Evolutionary conservation across 148 eudicot species (phyloP), one percentile per base, ranked within the genome.

Genomic region (Silene uniflora): DNA sequence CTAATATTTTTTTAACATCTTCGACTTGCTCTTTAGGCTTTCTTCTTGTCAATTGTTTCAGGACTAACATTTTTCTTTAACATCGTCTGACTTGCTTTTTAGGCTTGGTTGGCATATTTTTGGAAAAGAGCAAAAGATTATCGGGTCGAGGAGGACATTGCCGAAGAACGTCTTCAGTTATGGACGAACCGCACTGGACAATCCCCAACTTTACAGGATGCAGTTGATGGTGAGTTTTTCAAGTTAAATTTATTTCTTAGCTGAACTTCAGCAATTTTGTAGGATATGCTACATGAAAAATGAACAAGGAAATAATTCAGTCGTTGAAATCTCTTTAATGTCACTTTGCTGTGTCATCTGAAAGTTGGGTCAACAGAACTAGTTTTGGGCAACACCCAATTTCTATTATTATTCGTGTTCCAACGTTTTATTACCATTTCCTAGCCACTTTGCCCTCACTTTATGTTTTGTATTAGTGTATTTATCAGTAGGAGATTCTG

Each of bases 41-140:
- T 32, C 35, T 49, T 49, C 54, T 6, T 49, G 54, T 13, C 54
- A 10, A 49, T 10, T 49, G 54, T 49, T 49, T 49, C 54, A 47
- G 13, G 54, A 12, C 54, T 9, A 12, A 12, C 54, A 47, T 47
- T 47, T 32, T 32, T 32, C 35, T 32, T 32, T 39, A 49, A 49
- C 13, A 49, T 49, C 13, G 10, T 13, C 55, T 49, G 16, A 7
- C 55, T 44, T 29, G 13, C 74, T 73, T 3, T 71, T 10, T 79
- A 90, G 96, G 92, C 92, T 65, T 90, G 96, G 96, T 85, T 90
- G 72, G 85, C 83, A 58, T 90, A 90, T 72, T 90, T 90, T 74
- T 90, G 96, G 96, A 88, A 90, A 83, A 88, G 96, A 80, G 96
- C 96, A 46, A 88, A 81, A 81, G 90, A 86, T 76, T 88, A 90